Evolutionary conservation across 148 eudicot genomes (phyloP), one percentile per base, ranked within the genome.

Genomic region (Rhododendron henanense): DNA sequence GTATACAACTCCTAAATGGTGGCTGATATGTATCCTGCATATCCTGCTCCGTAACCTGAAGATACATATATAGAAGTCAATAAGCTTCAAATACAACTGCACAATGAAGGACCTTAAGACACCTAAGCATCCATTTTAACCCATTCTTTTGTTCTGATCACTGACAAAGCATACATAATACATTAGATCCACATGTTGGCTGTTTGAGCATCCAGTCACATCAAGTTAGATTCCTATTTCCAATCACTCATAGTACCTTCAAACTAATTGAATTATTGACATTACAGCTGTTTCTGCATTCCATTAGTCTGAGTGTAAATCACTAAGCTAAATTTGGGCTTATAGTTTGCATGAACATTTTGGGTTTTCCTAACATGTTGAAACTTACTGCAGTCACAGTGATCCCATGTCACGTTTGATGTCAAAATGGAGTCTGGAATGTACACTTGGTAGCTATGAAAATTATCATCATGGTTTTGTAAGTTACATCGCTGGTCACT

Each of bases 1-100:
- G 89, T 78, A 97, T 88, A 85, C 99, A 97, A 82, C 94, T 94
- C 85, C 84, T 90, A 88, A 97, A 97, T 81, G 99, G 98, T 47
- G 95, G 95, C 85, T 93, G 92, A 89, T 93, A 95, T 1, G 99
- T 93, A 88, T 97, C 99, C 89, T 91, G 96, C 96, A 97, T 90
- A 88, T 97, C 99, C 87, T 97, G 98, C 88, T 91, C 83, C 6
- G 94, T 91, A 25, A 97, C 95, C 99, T 97, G 86, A 87, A 85
- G 9, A 55, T 50, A 39, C 25, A 84, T 33, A 57, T 14, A 67
- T 16, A 15, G 41, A 71, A 33, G 10, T 67, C 5, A 31, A 80
- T 84, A 53, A 21, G 50, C 50, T 75, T 84, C 35, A 75, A 84
- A 15, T 84, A 39, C 67, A 23, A 74, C 55, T 28, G 3, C 61